Evolutionary conservation across 345 rosid species (phyloP), one percentile per base, ranked within the genome.

Genomic region (Adansonia digitata): DNA sequence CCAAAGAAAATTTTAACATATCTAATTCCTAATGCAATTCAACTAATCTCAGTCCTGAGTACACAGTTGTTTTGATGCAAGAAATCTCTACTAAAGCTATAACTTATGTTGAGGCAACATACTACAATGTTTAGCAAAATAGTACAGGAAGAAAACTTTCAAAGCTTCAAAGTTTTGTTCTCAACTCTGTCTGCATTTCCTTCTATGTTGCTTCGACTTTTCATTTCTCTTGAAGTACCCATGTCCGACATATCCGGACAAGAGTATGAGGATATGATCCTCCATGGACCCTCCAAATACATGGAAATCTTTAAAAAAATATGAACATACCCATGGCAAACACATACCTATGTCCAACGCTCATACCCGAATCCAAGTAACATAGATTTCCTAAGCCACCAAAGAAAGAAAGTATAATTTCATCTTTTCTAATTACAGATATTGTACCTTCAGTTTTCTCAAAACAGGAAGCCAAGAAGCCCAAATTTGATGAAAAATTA

Each of bases 401-500:
- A 72, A 67, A 13, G 29, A 55, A 4, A 40, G 61, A 27, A 20
- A 42, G 46, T 39, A 24, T 39, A 24, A 9, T 46, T 57, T 46
- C 22, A 43, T 14, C 15, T 34, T 39, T 31, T 39, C 46, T 69
- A 53, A 34, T 59, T 37, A 48, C 35, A 37, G 4, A 52, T 49
- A 67, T 34, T 29, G 63, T 86, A 92, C 98, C 98, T 81, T 29
- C 17, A 56, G 91, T 85, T 78, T 85, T 86, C 60, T 52, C 64
- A 46, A 89, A 71, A 86, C 98, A 92, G 70, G 88, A 56, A 66
- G 89, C 76, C 75, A 94, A 22, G 88, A 94, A 94, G 40, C 81
- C 86, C 84, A 90, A 80, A 80, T 92, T 85, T 56, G 93, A 85
- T 18, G 97, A 88, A 81, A 82, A 94, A 73, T 91, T 89, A 78